These are phyloP conservation scores for Moesziomyces aphidis DNA, from an alignment of 1,284 basidiomycete species.

Conservation along the genomic window DNA sequence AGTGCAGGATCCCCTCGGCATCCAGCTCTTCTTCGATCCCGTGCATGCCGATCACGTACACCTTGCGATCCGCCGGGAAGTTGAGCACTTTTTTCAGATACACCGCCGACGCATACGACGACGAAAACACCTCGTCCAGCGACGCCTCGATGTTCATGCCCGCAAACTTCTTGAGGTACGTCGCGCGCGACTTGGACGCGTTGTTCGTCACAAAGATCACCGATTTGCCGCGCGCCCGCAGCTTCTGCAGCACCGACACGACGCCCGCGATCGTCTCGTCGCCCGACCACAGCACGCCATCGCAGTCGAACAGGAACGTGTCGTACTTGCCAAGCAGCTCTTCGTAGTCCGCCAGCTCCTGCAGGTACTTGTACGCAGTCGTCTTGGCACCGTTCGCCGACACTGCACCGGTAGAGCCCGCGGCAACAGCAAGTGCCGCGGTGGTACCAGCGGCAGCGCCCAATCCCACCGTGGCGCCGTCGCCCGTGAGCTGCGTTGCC, in stretches of 20 bases:
- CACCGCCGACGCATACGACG: slow-evolving; percentile 91
- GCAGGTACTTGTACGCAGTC: slow-evolving; percentile 46
- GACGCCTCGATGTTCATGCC: slow-evolving; percentile 85
- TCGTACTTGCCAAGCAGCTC: slow-evolving; percentile 58
- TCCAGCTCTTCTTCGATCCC: slow-evolving; percentile 93
- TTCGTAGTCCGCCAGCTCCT: slow-evolving; percentile 41
- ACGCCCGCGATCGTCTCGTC: slow-evolving; percentile 69
- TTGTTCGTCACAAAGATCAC: slow-evolving; percentile 98
- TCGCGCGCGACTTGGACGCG: slow-evolving; percentile 89
- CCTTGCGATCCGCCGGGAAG: slow-evolving; percentile 89
- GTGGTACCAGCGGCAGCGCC: slow-evolving; percentile 29
- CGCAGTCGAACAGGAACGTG: slow-evolving; percentile 78
- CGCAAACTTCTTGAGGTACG: slow-evolving; percentile 91
- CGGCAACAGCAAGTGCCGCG: slow-evolving; percentile 18
- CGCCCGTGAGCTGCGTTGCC: slow-evolving; percentile 17
- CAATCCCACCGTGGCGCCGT: slow-evolving; percentile 22
- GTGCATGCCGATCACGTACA: slow-evolving; percentile 92
- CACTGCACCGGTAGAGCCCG: slow-evolving; percentile 11
- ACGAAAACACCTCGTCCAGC: slow-evolving; percentile 90
- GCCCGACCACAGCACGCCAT: slow-evolving; percentile 88
- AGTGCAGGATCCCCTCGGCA: slow-evolving; percentile 81
- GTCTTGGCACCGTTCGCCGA: not conserved
- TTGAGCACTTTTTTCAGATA: slow-evolving; percentile 91
- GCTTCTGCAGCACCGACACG: slow-evolving; percentile 68
- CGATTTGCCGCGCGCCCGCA: slow-evolving; percentile 77